Conservation (phyloP, 129 eudicot species). For the Kitagawia praeruptora region DNA sequence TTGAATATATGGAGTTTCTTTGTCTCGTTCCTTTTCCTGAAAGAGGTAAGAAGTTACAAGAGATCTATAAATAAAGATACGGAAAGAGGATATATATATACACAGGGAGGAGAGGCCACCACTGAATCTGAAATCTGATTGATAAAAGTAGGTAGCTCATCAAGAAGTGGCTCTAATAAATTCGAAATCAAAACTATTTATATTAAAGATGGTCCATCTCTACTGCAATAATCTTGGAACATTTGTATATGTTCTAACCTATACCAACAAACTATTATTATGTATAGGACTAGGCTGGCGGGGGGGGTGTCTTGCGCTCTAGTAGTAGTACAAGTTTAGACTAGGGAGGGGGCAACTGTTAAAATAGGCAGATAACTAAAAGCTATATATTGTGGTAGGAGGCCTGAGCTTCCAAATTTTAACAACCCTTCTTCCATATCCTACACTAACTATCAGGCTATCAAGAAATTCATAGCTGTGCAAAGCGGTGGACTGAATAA, state of each 20-base stretch:
- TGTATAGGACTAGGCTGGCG: too few relatives aligned
- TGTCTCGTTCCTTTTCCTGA: not conserved
- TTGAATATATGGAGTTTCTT: not conserved
- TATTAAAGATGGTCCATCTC: not conserved
- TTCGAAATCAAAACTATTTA: not conserved
- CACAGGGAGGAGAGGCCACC: not conserved
- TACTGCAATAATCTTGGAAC: conserved; percentile 1
- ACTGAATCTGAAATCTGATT: not conserved
- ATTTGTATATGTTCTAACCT: conserved; percentile 2
- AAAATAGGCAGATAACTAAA: not conserved
- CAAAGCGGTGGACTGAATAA: not conserved
- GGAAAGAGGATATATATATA: not conserved
- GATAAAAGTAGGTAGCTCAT: conserved; percentile 1
- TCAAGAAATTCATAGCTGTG: not conserved
- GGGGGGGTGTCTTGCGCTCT: too few relatives aligned
- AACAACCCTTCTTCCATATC: not conserved
- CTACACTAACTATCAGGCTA: not conserved
- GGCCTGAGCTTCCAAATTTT: not conserved
- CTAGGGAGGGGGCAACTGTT: not conserved
- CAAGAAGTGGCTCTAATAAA: not conserved
- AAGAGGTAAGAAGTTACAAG: not conserved
- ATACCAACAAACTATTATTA: not conserved
- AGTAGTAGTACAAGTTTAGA: not conserved
- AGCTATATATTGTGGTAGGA: not conserved
- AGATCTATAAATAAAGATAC: not conserved